phyloP scores from a whole-genome alignment of 495 filamentous ascomycete species.

The Bombardia bombarda region DNA sequence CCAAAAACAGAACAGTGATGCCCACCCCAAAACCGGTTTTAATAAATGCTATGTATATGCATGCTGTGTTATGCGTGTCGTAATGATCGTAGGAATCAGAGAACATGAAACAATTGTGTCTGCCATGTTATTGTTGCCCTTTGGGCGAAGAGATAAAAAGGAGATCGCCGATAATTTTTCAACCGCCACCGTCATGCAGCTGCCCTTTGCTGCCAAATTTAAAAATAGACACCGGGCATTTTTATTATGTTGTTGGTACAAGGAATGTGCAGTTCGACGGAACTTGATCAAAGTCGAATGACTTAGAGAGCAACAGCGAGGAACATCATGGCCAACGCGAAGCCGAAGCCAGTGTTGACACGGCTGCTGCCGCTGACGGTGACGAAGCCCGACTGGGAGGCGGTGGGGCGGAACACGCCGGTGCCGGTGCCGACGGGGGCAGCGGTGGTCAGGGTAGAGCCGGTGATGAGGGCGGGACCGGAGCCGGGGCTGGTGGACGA shows the following conservation, averaged over 20 bases:
- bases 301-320: conserved; percentile 28
- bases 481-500: conserved; percentile 1
- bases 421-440: conserved; percentile 21
- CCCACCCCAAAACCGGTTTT: not conserved
- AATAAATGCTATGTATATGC: not conserved
- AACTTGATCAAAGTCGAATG: not conserved
- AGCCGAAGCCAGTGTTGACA: conserved; percentile 30
- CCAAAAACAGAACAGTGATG: not conserved
- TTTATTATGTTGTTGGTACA: no score
- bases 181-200: no score
- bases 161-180: not conserved
- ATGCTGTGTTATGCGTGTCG: not conserved
- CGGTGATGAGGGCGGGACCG: conserved; percentile 2
- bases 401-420: conserved; percentile 19
- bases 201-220: no score
- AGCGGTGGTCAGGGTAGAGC: conserved; percentile 12
- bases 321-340: conserved; percentile 21
- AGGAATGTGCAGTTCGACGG: no score
- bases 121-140: not conserved
- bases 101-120: not conserved
- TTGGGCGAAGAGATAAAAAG: not conserved
- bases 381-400: conserved; percentile 18
- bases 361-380: conserved; percentile 27
- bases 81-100: not conserved
- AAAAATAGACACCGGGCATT: no score